Percentiles rank a stretch among this genome's conserved stretches.
These are phyloP conservation scores for Cercospora sesami DNA, from an alignment of 2,329 filamentous ascomycete species.

Conservation along the genomic window DNA sequence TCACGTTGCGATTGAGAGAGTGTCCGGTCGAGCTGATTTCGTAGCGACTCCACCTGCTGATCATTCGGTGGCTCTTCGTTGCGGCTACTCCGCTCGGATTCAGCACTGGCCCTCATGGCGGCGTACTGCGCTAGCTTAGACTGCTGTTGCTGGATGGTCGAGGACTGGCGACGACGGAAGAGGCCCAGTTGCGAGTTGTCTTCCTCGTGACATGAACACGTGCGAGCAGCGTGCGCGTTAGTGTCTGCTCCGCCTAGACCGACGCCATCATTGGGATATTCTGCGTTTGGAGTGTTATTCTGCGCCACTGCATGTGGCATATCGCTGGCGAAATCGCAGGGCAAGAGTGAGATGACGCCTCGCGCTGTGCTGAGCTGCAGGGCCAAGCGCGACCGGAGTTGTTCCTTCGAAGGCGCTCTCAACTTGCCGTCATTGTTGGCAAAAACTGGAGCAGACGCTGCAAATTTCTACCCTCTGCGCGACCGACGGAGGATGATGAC, in stretches of 20 bases:
- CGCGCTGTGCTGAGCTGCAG: slow-evolving; percentile 3
- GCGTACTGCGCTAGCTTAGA: slow-evolving; percentile 33
- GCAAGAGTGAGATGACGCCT: neutral
- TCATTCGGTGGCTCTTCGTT: slow-evolving; percentile 28
- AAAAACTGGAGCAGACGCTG: slow-evolving; percentile 5
- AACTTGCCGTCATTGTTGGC: slow-evolving; percentile 1
- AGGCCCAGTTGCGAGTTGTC: slow-evolving; percentile 35
- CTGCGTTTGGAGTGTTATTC: neutral
- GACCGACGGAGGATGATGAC: neutral
- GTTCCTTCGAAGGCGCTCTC: neutral
- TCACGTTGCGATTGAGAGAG: slow-evolving; percentile 23
- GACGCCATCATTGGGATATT: slow-evolving; percentile 8
- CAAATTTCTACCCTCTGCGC: slow-evolving; percentile 1
- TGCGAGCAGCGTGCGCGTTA: slow-evolving; percentile 34
- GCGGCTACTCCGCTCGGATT: slow-evolving; percentile 21
- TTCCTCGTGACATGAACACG: slow-evolving; percentile 34
- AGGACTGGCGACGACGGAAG: slow-evolving; percentile 38
- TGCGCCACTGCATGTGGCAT: slow-evolving; percentile 11
- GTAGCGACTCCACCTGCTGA: slow-evolving; percentile 34
- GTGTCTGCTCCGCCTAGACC: slow-evolving; percentile 7
- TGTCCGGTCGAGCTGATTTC: slow-evolving; percentile 36
- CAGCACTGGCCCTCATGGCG: slow-evolving; percentile 33
- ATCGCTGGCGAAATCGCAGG: neutral
- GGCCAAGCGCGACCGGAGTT: slow-evolving; percentile 2
- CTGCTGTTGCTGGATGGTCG: slow-evolving; percentile 26